These are phyloP conservation scores for Sclerotinia trifoliorum DNA, from an alignment of 2,329 filamentous ascomycete species.

Conservation along the genomic window DNA sequence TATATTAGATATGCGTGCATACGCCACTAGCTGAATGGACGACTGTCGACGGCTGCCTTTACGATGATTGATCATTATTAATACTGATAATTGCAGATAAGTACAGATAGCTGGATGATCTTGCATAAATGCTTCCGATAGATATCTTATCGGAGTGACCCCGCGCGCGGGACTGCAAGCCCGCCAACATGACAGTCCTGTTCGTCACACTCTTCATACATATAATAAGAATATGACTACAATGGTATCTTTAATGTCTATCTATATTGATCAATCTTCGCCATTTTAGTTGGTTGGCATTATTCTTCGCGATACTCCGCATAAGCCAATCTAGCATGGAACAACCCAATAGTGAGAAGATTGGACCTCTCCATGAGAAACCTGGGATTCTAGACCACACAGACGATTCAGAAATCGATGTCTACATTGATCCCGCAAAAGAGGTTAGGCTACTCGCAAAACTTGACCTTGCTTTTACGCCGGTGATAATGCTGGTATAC, in stretches of 20 bases:
- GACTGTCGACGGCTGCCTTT: not conserved
- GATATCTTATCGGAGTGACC: constrained; percentile 19
- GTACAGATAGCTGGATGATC: constrained; percentile 9
- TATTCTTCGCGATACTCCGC: not conserved
- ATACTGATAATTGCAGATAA: constrained; percentile 4
- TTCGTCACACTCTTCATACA: not conserved
- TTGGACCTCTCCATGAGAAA: constrained; percentile 8
- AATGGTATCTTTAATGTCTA: not conserved
- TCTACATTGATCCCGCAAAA: constrained; percentile 45
- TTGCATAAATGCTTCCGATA: constrained; percentile 1
- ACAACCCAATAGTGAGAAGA: constrained; percentile 18
- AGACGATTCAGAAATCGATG: constrained; percentile 15
- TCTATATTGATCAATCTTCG: not conserved
- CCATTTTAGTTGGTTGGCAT: not conserved
- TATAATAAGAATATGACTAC: constrained; percentile 4
- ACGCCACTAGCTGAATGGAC: not conserved
- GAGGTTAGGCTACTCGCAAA: constrained; percentile 49
- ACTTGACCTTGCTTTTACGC: constrained; percentile 49
- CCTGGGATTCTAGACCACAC: constrained; percentile 1
- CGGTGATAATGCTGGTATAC: constrained; percentile 56
- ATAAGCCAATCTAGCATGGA: constrained; percentile 15
- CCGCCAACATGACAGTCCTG: constrained; percentile 1
- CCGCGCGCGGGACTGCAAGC: constrained; percentile 21
- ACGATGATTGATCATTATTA: not conserved
- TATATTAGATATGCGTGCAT: not conserved